Conservation (phyloP, 306 rosid genomes). For the Casuarina glauca region DNA sequence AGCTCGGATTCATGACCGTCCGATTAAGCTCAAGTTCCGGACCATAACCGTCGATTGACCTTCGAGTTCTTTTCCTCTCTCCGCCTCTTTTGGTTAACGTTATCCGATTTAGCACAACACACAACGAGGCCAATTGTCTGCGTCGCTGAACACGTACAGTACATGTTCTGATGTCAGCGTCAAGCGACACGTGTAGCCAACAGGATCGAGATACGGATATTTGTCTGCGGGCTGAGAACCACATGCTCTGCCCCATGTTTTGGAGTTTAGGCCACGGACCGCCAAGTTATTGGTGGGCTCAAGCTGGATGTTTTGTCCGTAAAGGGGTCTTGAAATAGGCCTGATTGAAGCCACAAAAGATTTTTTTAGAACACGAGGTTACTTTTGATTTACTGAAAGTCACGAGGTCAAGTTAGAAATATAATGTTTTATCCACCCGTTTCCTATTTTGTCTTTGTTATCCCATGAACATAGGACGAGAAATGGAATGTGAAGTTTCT, state of each 20-base stretch:
- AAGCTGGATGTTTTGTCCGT: too few relatives aligned
- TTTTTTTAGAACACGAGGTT: neutral
- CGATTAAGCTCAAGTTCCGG: constrained; percentile 31
- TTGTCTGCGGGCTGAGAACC: neutral
- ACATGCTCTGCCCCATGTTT: neutral
- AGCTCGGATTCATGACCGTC: constrained; percentile 42
- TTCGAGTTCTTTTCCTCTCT: neutral
- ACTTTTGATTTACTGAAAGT: neutral
- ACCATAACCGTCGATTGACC: constrained; percentile 40
- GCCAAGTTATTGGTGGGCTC: neutral
- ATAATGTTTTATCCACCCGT: neutral
- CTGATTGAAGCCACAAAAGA: too few relatives aligned
- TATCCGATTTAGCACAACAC: neutral
- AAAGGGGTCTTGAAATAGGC: too few relatives aligned
- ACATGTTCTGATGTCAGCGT: neutral
- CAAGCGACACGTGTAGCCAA: constrained; percentile 7
- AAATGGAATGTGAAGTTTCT: constrained; percentile 35
- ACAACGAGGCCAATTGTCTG: neutral
- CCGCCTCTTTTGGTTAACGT: neutral
- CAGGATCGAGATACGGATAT: neutral
- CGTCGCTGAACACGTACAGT: neutral
- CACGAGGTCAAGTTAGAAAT: neutral
- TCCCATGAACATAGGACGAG: constrained; percentile 34
- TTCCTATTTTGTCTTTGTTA: constrained; percentile 26
- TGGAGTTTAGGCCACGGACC: neutral